These are phyloP conservation scores for Colletotrichum sp. DNA, from an alignment of 2,329 filamentous ascomycete genomes.

Conservation along the genomic window DNA sequence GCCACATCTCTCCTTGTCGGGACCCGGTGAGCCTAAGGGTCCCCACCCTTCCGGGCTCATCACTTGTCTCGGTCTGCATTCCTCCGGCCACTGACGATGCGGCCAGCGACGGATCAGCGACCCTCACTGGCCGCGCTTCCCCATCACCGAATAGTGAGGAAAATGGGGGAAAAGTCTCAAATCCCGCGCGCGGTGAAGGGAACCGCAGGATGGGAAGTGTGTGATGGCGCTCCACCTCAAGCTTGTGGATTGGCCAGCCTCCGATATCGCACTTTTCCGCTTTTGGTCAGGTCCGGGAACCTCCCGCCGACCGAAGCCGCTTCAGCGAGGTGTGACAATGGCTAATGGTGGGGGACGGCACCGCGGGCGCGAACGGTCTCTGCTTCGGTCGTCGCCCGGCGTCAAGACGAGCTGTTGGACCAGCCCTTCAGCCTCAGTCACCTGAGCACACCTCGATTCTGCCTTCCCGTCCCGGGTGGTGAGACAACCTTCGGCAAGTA, in stretches of 20 bases:
- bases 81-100: conserved; percentile 13
- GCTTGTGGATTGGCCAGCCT: conserved; percentile 5
- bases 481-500: conserved; percentile 1
- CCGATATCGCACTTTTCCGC: conserved; percentile 11
- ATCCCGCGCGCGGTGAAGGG: conserved; percentile 6
- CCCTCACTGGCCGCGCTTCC: not conserved
- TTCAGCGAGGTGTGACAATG: conserved; percentile 16
- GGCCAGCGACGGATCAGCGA: not conserved
- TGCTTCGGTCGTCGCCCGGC: conserved; percentile 9
- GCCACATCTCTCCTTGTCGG: conserved; percentile 10
- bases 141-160: not conserved
- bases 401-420: not conserved
- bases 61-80: conserved; percentile 15
- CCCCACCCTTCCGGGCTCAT: conserved; percentile 10
- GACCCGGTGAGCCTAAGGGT: conserved; percentile 9
- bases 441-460: not conserved
- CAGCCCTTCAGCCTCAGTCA: conserved; percentile 11
- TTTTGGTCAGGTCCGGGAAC: conserved; percentile 3
- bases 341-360: not conserved
- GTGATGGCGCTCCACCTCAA: not conserved
- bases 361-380: conserved; percentile 14
- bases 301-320: conserved; percentile 10
- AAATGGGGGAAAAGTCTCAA: not conserved
- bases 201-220: not conserved
- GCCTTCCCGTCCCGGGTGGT: not conserved